phyloP scores from a whole-genome alignment of 257 asterid species.

The Solanum verrucosum region DNA sequence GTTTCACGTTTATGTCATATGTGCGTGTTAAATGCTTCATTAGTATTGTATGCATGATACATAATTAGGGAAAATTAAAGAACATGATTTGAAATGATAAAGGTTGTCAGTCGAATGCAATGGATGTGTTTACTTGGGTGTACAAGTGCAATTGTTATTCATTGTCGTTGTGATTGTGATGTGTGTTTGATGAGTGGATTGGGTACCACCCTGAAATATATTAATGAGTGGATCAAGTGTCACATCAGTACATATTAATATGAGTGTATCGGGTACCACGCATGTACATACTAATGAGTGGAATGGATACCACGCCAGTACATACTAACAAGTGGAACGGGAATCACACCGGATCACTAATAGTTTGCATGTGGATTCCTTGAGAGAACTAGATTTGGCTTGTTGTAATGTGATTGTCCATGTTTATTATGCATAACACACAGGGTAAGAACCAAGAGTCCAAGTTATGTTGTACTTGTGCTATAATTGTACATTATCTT shows the following conservation, averaged over 20 bases:
- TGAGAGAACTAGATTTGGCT: neutral
- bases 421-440: neutral
- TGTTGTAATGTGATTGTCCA: neutral
- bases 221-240: too few relatives aligned
- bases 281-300: neutral
- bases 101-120: neutral
- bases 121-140: neutral
- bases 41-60: neutral
- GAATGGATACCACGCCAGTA: neutral
- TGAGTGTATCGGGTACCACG: accelerated
- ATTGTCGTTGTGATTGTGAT: neutral
- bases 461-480: neutral
- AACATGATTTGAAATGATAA: neutral
- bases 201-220: neutral
- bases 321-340: neutral
- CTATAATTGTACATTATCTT: neutral
- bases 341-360: neutral
- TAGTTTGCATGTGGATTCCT: neutral
- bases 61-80: neutral
- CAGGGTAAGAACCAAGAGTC: neutral
- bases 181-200: neutral
- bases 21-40: neutral
- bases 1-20: neutral
- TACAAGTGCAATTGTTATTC: neutral
- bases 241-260: neutral